phyloP scores from a whole-genome alignment of 2,329 filamentous ascomycete species.

The Ascochyta rabiei region DNA sequence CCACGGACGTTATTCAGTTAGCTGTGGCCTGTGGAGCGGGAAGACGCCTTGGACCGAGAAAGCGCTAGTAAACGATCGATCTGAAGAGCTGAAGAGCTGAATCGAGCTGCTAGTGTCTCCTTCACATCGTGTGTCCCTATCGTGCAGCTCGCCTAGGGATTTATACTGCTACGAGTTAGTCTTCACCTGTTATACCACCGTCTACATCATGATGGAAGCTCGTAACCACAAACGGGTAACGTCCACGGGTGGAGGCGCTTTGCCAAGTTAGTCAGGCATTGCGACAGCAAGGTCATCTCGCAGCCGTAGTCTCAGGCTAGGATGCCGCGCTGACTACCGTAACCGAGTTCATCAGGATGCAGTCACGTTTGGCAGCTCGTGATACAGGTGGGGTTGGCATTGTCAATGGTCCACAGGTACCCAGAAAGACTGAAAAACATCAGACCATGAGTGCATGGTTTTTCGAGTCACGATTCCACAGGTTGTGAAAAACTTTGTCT shows the following conservation, averaged over 20 bases:
- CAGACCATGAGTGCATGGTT: conserved; percentile 7
- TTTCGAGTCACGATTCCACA: not conserved
- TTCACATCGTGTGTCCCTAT: not conserved
- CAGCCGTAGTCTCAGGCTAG: not conserved
- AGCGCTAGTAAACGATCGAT: not conserved
- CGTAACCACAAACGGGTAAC: conserved; percentile 4
- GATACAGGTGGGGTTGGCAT: not conserved
- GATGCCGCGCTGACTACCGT: not conserved
- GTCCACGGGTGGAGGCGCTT: conserved; percentile 7
- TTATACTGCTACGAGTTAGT: not conserved
- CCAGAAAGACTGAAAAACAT: not conserved
- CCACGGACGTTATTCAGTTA: not conserved
- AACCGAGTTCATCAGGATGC: no score
- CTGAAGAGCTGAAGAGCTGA: not conserved
- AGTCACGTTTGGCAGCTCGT: not conserved
- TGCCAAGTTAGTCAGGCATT: conserved; percentile 7
- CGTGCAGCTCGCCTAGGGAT: not conserved
- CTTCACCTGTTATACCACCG: not conserved
- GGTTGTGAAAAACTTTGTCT: not conserved
- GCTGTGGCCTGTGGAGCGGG: not conserved
- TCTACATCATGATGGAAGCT: conserved; percentile 2
- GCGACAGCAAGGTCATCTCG: not conserved
- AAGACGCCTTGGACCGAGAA: not conserved
- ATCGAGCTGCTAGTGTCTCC: not conserved
- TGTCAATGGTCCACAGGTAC: conserved; percentile 7